Base-by-base conservation (phyloP, 257 asterid species). In the Anisodus acutangulus region DNA sequence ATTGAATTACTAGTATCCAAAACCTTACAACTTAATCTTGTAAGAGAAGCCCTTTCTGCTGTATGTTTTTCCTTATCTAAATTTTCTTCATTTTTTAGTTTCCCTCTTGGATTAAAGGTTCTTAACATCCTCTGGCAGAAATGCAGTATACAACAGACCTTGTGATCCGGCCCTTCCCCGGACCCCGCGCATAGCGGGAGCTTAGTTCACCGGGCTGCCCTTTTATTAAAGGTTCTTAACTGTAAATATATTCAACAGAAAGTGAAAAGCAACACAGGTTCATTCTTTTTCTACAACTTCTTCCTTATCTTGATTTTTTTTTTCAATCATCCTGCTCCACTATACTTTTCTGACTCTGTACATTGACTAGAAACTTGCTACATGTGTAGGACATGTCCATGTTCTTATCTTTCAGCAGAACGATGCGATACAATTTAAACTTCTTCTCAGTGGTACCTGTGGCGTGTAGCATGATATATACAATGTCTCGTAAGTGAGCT, bases 1-100 rank as follows among this genome's bases (percentile, higher is more conserved):
- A 82, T 80, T 82, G 85, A 82, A 78, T 43, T 85, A 39, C 81
- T 87, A 81, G 84, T 55, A 71, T 79, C 13, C 64, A 13, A 51
- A 78, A 78, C 81, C 64, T 26, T 22, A 78, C 63, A 51, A 8
- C 81, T 22, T 53, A 53, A 78, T 78, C 26, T 53, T 78, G 64
- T 53, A 53, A 53, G 81, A 26, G 4, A 78, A 53, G 22, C 80
- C 43, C 41, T 53, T 53, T 15, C 45, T 78, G n/a, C 4, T 53
- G 16, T 78, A 53, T 8, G 19, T 53, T 78, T 78, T 78, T 26
- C 81, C 22, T 26, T 22, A 11, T 13, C 47, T 78, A 53, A 78
- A 78, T 53, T 76, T 74, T 62, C 45, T 16, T 78, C 64, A 53
- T 53, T 51, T 54, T 53, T 26, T 78, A 7, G 43, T 53, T 53